phyloP scores from a whole-genome alignment of 2,329 filamentous ascomycete genomes.

The Cladosporium colombiae region DNA sequence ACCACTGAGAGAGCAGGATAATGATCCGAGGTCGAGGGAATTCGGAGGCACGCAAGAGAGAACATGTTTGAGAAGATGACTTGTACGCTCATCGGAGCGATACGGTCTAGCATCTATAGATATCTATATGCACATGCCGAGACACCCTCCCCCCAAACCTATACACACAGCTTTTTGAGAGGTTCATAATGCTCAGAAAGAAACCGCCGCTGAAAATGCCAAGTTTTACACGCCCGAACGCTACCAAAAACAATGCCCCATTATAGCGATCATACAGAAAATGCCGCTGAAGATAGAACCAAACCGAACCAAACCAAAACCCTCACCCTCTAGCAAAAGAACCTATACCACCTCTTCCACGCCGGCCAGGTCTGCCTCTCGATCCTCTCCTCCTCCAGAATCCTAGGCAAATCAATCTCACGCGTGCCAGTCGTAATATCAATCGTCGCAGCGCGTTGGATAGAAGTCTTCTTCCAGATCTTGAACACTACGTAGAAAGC shows the following conservation, averaged over 20 bases:
- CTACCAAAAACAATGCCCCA: neutral
- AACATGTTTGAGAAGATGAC: neutral
- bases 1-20: neutral
- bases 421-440: conserved; percentile 17
- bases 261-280: neutral
- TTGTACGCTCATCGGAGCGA: neutral
- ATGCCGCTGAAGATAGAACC: neutral
- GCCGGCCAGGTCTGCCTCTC: conserved; percentile 18
- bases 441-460: conserved; percentile 11
- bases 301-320: neutral
- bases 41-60: neutral
- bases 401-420: conserved; percentile 12
- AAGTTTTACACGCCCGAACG: neutral
- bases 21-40: neutral
- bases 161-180: neutral
- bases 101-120: neutral
- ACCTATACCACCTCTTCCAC: conserved; percentile 20
- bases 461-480: conserved; percentile 66
- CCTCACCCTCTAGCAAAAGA: conserved; percentile 15
- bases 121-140: neutral
- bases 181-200: neutral
- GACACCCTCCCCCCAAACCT: neutral
- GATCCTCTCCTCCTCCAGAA: conserved; percentile 15
- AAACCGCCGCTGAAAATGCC: neutral
- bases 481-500: conserved; percentile 64